Evolutionary conservation across 176 grass and related monocot species (phyloP).

Genomic region (Chloris gayana): DNA sequence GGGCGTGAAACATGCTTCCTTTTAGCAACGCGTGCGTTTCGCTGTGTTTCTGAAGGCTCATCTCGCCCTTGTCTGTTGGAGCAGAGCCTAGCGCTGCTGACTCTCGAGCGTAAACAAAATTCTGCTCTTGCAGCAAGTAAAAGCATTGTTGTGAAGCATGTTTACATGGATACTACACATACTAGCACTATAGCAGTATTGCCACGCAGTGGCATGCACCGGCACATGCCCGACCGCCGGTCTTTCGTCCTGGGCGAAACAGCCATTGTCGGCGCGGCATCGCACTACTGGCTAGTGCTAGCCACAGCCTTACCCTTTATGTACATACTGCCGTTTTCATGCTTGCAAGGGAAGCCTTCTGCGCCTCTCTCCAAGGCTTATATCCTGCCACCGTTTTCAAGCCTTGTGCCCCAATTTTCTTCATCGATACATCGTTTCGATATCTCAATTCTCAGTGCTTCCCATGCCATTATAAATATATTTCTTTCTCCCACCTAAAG

Average conservation of each 20-base stretch:
- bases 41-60: background rate
- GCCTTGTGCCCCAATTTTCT: no score
- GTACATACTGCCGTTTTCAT: background rate
- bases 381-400: no score
- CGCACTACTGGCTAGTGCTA: background rate
- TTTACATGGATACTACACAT: no score
- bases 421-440: no score
- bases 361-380: no score
- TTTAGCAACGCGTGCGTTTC: background rate
- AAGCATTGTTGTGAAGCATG: background rate
- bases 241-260: conserved; percentile 11
- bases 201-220: background rate
- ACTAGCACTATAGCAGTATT: no score
- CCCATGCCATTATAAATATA: no score
- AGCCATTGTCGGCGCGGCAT: background rate
- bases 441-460: no score
- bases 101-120: background rate
- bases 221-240: background rate
- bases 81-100: background rate
- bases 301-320: background rate
- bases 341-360: background rate
- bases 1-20: conserved; percentile 32
- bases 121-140: background rate
- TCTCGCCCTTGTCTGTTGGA: background rate
- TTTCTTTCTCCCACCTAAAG: no score